Percentiles rank a stretch among this genome's conserved stretches.
Evolutionary conservation across 169 alveolate species (phyloP).

Genomic region (Cystoisospora suis): DNA sequence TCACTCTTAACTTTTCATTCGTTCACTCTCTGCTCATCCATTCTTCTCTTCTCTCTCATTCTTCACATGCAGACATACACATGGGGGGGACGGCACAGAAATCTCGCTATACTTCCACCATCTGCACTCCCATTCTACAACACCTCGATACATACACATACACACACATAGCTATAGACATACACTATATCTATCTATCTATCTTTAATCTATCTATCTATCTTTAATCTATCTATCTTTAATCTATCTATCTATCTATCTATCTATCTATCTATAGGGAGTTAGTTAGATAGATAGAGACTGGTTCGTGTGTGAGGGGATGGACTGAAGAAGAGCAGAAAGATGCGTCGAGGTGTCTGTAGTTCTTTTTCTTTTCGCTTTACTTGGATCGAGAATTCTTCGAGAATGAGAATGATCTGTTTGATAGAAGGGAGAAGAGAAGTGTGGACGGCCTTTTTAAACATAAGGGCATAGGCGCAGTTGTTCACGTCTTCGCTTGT

Average conservation of each 20-base stretch:
- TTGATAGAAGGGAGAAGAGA: slow-evolving; percentile 34
- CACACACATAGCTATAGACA: background rate
- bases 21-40: too few species aligned
- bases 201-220: too few species aligned
- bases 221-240: too few species aligned
- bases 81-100: too few species aligned
- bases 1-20: too few species aligned
- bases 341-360: background rate
- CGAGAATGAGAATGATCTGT: background rate
- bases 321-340: background rate
- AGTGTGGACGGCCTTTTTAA: slow-evolving; percentile 46
- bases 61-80: too few species aligned
- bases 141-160: background rate
- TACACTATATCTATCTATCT: background rate
- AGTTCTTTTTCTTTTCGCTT: background rate
- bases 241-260: too few species aligned
- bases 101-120: background rate
- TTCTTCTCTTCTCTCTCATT: too few species aligned
- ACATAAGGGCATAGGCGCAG: slow-evolving; percentile 87
- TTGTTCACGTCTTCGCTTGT: slow-evolving; percentile 96
- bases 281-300: too few species aligned
- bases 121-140: background rate
- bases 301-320: background rate
- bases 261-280: background rate
- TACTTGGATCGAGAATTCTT: slow-evolving; percentile 5